Percentiles rank a stretch among this genome's conserved stretches.
These are phyloP conservation scores for Crepidotus sp. DNA, from an alignment of 1,284 basidiomycete genomes.

Conservation along the genomic window DNA sequence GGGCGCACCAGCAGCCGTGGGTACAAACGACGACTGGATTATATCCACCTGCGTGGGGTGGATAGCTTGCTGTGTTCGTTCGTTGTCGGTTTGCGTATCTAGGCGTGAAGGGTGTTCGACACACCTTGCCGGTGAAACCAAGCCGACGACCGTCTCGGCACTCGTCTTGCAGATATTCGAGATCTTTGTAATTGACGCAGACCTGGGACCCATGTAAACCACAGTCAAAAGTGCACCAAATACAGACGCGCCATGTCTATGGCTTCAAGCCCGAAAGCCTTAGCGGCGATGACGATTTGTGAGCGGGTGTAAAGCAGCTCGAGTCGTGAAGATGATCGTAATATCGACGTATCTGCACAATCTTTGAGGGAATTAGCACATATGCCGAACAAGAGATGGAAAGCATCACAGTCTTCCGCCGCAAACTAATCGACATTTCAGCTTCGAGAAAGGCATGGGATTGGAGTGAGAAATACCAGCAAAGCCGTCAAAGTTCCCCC, in stretches of 20 bases:
- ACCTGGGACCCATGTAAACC: slow-evolving; percentile 46
- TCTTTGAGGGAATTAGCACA: slow-evolving; percentile 32
- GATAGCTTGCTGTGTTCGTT: slow-evolving; percentile 72
- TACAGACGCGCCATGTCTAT: slow-evolving; percentile 78
- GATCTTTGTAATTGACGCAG: slow-evolving; percentile 84
- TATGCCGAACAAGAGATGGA: neutral
- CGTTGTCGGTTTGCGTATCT: neutral
- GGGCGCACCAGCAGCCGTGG: slow-evolving; percentile 55
- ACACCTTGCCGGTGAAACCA: slow-evolving; percentile 81
- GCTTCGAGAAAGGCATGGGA: slow-evolving; percentile 9
- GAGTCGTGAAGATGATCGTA: slow-evolving; percentile 64
- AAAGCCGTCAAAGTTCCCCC: slow-evolving; percentile 49
- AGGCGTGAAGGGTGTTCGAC: slow-evolving; percentile 4
- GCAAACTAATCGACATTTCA: slow-evolving; percentile 53
- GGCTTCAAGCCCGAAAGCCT: slow-evolving; percentile 75
- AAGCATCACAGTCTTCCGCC: slow-evolving; percentile 72
- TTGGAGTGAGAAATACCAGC: slow-evolving; percentile 34
- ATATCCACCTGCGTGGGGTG: slow-evolving; percentile 80
- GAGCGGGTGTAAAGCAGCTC: slow-evolving; percentile 86
- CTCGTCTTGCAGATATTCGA: slow-evolving; percentile 62
- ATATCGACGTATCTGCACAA: slow-evolving; percentile 81
- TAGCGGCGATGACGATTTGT: slow-evolving; percentile 75
- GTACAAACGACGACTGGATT: slow-evolving; percentile 77
- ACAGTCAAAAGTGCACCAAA: too few relatives aligned
- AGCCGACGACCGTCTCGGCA: slow-evolving; percentile 70